Conservation (phyloP, 768 basidiomycete genomes). For the Holtermannia corniformis region DNA sequence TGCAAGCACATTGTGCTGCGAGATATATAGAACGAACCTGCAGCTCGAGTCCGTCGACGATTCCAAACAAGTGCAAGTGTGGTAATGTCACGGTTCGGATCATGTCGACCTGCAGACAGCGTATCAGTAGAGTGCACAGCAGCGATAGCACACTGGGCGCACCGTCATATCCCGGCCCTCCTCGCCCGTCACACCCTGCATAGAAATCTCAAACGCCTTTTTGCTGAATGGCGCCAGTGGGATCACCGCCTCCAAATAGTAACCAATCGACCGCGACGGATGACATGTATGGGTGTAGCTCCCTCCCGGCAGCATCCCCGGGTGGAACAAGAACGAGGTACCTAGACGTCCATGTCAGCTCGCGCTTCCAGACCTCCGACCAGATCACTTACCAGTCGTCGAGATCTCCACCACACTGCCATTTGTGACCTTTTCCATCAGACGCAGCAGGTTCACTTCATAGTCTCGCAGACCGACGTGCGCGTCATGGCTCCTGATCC, state of each 20-base stretch:
- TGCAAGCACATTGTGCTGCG: neutral
- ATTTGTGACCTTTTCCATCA: slow-evolving; percentile 85
- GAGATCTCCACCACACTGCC: slow-evolving; percentile 93
- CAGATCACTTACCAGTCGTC: slow-evolving; percentile 60
- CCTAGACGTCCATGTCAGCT: slow-evolving; percentile 46
- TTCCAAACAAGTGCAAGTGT: slow-evolving; percentile 78
- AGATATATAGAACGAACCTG: slow-evolving; percentile 44
- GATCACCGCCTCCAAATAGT: slow-evolving; percentile 82
- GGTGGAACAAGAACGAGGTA: slow-evolving; percentile 83
- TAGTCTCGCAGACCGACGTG: slow-evolving; percentile 92
- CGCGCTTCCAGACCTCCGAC: neutral
- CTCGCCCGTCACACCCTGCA: slow-evolving; percentile 86
- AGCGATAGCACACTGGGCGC: slow-evolving; percentile 24
- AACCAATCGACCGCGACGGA: slow-evolving; percentile 77
- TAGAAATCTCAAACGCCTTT: slow-evolving; percentile 65
- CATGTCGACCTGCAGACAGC: slow-evolving; percentile 82
- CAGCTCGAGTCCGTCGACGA: slow-evolving; percentile 82
- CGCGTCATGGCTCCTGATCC: slow-evolving; percentile 82
- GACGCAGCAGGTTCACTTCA: slow-evolving; percentile 77
- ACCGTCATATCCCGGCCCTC: slow-evolving; percentile 79
- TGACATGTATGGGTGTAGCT: slow-evolving; percentile 76
- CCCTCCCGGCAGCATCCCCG: slow-evolving; percentile 83
- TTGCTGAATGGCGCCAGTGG: slow-evolving; percentile 91
- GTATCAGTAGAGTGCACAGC: neutral
- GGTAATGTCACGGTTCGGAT: slow-evolving; percentile 83